Conservation (phyloP, 2,329 filamentous ascomycete species). For the Diaporthe ampelina region DNA sequence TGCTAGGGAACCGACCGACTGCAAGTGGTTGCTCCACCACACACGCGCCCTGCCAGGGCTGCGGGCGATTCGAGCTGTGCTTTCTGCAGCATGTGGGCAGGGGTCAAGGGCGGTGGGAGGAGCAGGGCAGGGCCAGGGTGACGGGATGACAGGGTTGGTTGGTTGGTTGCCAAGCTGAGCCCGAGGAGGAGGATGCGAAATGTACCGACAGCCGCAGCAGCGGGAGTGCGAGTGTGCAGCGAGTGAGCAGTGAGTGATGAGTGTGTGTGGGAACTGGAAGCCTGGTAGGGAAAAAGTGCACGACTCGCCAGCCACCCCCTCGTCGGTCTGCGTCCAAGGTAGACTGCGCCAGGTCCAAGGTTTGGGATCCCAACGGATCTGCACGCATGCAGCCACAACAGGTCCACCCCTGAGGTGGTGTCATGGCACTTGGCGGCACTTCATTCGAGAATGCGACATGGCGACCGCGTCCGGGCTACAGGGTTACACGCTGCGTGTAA, state of each 20-base stretch:
- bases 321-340: background rate
- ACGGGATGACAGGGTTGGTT: background rate
- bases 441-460: background rate
- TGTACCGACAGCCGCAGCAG: conserved; percentile 20
- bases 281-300: background rate
- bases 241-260: background rate
- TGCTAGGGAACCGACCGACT: conserved; percentile 2
- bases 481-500: conserved; percentile 17
- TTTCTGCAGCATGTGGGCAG: conserved; percentile 7
- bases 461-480: background rate
- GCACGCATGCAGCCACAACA: conserved; percentile 1
- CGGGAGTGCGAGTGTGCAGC: background rate
- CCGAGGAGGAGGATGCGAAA: background rate
- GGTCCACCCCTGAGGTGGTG: conserved; percentile 30
- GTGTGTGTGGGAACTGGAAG: too few relatives aligned
- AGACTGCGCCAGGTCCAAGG: conserved; percentile 3
- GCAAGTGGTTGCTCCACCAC: conserved; percentile 20
- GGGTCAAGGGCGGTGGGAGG: background rate
- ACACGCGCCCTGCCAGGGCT: conserved; percentile 16
- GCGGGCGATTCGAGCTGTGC: conserved; percentile 1
- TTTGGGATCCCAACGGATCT: conserved; percentile 29
- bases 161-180: background rate
- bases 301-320: conserved; percentile 15
- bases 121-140: background rate
- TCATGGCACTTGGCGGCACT: conserved; percentile 31